Conservation (phyloP, 1,284 basidiomycete genomes). For the Apiotrichum sp. region DNA sequence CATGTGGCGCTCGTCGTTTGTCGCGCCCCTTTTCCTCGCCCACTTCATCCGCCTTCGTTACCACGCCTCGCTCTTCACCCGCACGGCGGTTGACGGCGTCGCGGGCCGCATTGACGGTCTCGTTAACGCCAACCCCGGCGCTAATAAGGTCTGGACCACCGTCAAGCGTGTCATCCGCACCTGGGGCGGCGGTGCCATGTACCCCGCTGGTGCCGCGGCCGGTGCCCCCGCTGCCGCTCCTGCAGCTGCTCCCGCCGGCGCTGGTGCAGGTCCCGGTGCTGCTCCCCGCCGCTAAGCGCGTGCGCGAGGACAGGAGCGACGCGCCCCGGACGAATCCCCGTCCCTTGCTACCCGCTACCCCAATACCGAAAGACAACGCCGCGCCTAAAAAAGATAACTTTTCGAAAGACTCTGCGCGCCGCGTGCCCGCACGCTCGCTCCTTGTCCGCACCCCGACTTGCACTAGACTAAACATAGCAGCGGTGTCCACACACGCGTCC, state of each 20-base stretch:
- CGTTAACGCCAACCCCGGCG: constrained; percentile 24
- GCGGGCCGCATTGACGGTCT: constrained; percentile 32
- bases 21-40: constrained; percentile 74
- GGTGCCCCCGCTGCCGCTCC: constrained; percentile 10
- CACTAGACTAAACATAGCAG: too few species aligned
- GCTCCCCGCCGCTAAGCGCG: neutral
- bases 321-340: too few species aligned
- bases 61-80: constrained; percentile 86
- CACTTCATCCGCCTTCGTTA: constrained; percentile 88
- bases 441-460: too few species aligned
- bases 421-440: too few species aligned
- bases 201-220: constrained; percentile 11
- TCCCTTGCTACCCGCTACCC: too few species aligned
- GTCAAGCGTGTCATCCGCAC: constrained; percentile 34
- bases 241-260: constrained; percentile 15
- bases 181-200: constrained; percentile 37
- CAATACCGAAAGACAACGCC: too few species aligned
- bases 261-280: neutral
- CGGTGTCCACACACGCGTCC: too few species aligned
- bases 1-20: constrained; percentile 67
- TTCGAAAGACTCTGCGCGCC: too few species aligned
- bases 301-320: too few species aligned
- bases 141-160: constrained; percentile 33
- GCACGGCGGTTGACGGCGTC: constrained; percentile 57
- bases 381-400: too few species aligned